phyloP scores from a whole-genome alignment of 1,284 basidiomycete species.

The Austroboletus novae-zelandiae region DNA sequence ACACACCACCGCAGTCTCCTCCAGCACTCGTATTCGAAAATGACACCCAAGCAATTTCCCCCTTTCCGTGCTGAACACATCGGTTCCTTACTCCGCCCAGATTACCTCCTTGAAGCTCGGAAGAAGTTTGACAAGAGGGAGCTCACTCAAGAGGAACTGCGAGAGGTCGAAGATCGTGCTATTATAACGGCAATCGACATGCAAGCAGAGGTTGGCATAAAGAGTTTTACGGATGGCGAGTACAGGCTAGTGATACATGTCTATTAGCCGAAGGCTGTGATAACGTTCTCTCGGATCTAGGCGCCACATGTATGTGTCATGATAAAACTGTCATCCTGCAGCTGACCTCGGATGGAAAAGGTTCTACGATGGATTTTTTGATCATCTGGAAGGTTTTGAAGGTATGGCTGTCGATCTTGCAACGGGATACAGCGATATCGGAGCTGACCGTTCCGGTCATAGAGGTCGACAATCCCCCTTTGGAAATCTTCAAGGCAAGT shows the following conservation, averaged over 20 bases:
- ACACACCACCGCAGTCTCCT: neutral
- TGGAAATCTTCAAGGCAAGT: conserved; percentile 28
- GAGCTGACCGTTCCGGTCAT: conserved; percentile 3
- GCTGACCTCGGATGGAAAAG: conserved; percentile 1
- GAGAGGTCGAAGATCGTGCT: conserved; percentile 50
- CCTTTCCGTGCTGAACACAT: conserved; percentile 58
- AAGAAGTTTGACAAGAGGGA: conserved; percentile 40
- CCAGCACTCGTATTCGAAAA: neutral
- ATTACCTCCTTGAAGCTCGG: conserved; percentile 48
- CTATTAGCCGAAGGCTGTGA: conserved; percentile 48
- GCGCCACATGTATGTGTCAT: conserved; percentile 26
- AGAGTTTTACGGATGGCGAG: conserved; percentile 63
- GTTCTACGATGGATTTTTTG: conserved; percentile 30
- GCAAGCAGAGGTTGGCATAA: conserved; percentile 51
- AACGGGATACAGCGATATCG: too few species aligned
- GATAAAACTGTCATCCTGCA: neutral
- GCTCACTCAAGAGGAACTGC: conserved; percentile 42
- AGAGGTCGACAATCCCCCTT: conserved; percentile 25
- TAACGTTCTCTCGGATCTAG: conserved; percentile 12
- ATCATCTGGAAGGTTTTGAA: conserved; percentile 27
- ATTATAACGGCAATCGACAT: conserved; percentile 51
- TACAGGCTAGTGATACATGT: conserved; percentile 41
- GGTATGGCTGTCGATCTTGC: conserved; percentile 5
- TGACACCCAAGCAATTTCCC: conserved; percentile 27
- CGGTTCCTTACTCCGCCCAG: conserved; percentile 59